Percentiles rank a stretch among this genome's conserved stretches.
These are phyloP conservation scores for Craspedostauros australis DNA, from an alignment of 108 stramenopile genomes.

Conservation along the genomic window DNA sequence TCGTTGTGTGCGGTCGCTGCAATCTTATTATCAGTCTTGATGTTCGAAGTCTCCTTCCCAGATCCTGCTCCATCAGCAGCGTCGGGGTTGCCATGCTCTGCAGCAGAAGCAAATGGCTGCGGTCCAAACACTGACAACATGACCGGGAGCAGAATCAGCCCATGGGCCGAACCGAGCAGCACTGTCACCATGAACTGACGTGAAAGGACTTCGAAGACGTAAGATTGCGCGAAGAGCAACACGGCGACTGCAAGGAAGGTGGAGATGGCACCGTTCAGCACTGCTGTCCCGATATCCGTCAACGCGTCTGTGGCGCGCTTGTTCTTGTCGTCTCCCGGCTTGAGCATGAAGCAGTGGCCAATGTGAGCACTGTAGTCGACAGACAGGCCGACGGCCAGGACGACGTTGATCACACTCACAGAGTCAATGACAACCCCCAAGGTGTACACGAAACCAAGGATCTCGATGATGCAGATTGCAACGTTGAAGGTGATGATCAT, in stretches of 20 bases:
- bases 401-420: slow-evolving; percentile 68
- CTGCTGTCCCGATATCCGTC: slow-evolving; percentile 55
- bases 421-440: slow-evolving; percentile 64
- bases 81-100: slow-evolving; percentile 4
- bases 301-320: slow-evolving; percentile 35
- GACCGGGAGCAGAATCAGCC: slow-evolving; percentile 50
- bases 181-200: slow-evolving; percentile 53
- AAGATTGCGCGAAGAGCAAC: slow-evolving; percentile 30
- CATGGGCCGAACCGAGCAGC: slow-evolving; percentile 39
- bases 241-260: slow-evolving; percentile 68
- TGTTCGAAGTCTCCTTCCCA: too few species aligned
- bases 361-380: slow-evolving; percentile 77
- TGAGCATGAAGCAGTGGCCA: slow-evolving; percentile 69
- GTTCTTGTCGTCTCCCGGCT: slow-evolving; percentile 45
- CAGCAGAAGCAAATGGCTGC: slow-evolving; percentile 40
- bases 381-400: slow-evolving; percentile 69
- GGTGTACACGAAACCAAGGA: slow-evolving; percentile 69
- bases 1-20: too few species aligned
- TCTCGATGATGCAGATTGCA: slow-evolving; percentile 55
- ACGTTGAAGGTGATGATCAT: slow-evolving; percentile 51
- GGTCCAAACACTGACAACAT: slow-evolving; percentile 45
- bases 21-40: too few species aligned
- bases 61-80: too few species aligned
- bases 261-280: slow-evolving; percentile 47
- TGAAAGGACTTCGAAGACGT: slow-evolving; percentile 49